phyloP scores from a whole-genome alignment of 148 eudicot species.

The Rhododendron molle region DNA sequence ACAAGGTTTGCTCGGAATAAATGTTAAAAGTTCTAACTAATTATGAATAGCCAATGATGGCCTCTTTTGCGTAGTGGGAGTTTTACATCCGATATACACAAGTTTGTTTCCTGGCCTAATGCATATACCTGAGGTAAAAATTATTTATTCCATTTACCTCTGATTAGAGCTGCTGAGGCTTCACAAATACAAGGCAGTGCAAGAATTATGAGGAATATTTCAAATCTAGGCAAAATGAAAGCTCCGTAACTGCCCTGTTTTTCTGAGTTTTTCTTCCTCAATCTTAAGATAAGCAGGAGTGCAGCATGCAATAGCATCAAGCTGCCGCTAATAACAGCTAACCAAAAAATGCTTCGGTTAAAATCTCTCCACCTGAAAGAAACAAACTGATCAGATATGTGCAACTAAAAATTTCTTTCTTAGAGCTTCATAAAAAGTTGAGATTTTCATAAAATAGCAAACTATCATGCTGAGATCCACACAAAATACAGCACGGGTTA shows the following conservation, averaged over 20 bases:
- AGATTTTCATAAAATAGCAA: not conserved
- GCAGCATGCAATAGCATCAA: constrained; percentile 53
- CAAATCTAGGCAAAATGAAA: constrained; percentile 79
- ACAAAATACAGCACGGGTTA: not conserved
- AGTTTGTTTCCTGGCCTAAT: not conserved
- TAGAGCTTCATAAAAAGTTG: not conserved
- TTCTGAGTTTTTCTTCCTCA: constrained; percentile 36
- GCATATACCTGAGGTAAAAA: not conserved
- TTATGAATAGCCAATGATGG: not conserved
- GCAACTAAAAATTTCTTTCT: not conserved
- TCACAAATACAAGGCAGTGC: constrained; percentile 75
- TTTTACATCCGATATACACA: not conserved
- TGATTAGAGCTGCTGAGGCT: constrained; percentile 63
- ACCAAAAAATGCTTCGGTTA: constrained; percentile 80
- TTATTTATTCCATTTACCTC: constrained; percentile 35
- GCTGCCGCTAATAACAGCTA: constrained; percentile 65
- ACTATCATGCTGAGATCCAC: not conserved
- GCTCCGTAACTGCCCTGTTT: constrained; percentile 56
- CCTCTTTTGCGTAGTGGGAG: not conserved
- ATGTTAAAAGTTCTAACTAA: not conserved
- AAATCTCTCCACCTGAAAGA: constrained; percentile 80
- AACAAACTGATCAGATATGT: constrained; percentile 3
- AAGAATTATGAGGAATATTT: constrained; percentile 67
- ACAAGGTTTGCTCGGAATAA: not conserved
- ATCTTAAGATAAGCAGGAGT: constrained; percentile 44